Evolutionary conservation across 2,329 filamentous ascomycete genomes (phyloP), one percentile per base, ranked within the genome.

Genomic region (Myriosclerotinia duriaeana): DNA sequence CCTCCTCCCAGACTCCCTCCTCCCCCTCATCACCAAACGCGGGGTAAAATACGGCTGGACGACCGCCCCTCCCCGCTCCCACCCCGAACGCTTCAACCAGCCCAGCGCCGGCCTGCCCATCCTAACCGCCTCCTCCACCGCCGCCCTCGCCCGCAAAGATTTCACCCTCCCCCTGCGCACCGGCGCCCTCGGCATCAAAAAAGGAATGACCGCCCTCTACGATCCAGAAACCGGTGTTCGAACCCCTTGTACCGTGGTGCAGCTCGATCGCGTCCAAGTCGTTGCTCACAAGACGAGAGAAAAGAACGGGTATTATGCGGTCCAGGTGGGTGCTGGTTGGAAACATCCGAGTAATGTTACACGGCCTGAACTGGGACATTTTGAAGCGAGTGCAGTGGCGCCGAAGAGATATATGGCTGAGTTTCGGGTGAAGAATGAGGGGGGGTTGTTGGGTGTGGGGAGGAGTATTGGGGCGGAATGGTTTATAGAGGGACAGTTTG

Each of bases 131-230:
- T 85, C 86, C 0, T 85, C 85, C 2, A 85, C 84, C 2, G 87
- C 87, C 12, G 86, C 87, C 8, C 82, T 89, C 68, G 79, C 80
- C 78, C 84, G 87, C 58, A 84, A 82, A 72, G 84, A 82, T 71
- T 81, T 80, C 70, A 86, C 85, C 20, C 85, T 86, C 17, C 87
- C 87, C 0, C 74, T 87, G 53, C 90, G 95, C 38, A 89, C 93
- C 2, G 95, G 95, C 40, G 88, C 92, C 11, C 84, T 99, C 56
- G 93, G 90, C 15, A 84, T 89, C 77, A 99, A 99, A 81, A 94
- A 93, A 81, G 95, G 95, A 78, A 98, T 99, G 91, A 96, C 93
- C 53, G 93, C 90, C 68, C 80, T 97, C 71, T 98, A 90, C 83
- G 89, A 93, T 75, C 79, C 85, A 0, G 86, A 88, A 73, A 90